Conservation (phyloP, 176 grass and related monocot genomes). For the Carex pumila region DNA sequence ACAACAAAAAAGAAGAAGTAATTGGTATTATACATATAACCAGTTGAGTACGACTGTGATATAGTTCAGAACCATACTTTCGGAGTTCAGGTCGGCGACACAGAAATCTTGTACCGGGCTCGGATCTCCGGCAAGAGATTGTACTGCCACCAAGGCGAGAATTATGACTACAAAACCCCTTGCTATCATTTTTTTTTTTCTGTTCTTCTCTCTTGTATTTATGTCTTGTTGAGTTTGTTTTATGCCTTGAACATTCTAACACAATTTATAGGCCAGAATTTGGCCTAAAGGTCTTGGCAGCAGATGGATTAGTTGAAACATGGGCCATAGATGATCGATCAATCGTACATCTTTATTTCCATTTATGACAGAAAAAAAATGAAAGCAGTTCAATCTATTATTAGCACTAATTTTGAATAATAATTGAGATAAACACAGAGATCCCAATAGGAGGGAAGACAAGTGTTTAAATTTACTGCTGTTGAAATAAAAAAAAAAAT, state of each 20-base stretch:
- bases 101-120: conserved; percentile 32
- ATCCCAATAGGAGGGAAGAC: background rate
- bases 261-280: conserved; percentile 7
- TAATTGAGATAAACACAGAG: background rate
- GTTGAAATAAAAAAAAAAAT: too few relatives aligned
- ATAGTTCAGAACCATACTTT: background rate
- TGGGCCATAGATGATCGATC: background rate
- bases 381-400: background rate
- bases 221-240: background rate
- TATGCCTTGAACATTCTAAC: background rate
- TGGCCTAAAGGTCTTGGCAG: background rate
- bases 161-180: conserved; percentile 11
- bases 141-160: background rate
- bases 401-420: background rate
- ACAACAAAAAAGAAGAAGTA: background rate
- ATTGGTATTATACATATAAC: background rate
- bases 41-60: background rate
- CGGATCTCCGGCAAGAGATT: conserved; percentile 17
- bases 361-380: background rate
- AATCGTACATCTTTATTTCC: background rate
- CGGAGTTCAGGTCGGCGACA: conserved; percentile 2
- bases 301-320: conserved; percentile 1
- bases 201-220: background rate
- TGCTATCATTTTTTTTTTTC: background rate
- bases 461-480: too few relatives aligned